Conservation (phyloP, 495 filamentous ascomycete genomes). For the Lindgomyces ingoldianus region DNA sequence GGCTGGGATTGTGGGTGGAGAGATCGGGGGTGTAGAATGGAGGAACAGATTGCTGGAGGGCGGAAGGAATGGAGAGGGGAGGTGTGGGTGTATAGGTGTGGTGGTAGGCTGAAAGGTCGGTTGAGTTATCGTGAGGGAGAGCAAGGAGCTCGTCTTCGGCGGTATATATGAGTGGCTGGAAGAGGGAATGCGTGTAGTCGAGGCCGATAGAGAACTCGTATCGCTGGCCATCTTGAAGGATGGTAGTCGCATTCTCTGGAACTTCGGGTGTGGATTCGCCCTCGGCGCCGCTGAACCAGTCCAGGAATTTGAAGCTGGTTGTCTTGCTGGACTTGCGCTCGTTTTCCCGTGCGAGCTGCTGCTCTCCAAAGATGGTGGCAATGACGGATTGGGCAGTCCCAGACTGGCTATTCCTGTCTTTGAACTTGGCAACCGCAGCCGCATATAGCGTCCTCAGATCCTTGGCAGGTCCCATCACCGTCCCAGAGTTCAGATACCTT, state of each 20-base stretch:
- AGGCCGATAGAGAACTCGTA: slow-evolving; percentile 39
- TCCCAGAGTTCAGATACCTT: slow-evolving; percentile 48
- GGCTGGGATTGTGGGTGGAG: slow-evolving; percentile 10
- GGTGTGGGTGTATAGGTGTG: slow-evolving; percentile 22
- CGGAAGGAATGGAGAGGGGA: slow-evolving; percentile 21
- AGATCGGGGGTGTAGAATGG: slow-evolving; percentile 33
- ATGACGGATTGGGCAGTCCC: slow-evolving; percentile 39
- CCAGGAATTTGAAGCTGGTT: slow-evolving; percentile 45
- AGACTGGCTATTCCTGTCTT: slow-evolving; percentile 22
- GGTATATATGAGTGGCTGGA: slow-evolving; percentile 42
- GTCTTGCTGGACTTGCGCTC: slow-evolving; percentile 29
- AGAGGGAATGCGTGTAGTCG: slow-evolving; percentile 37
- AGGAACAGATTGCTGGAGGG: slow-evolving; percentile 16
- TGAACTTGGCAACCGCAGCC: slow-evolving; percentile 32
- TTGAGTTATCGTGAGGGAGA: slow-evolving; percentile 28
- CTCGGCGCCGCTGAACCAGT: slow-evolving; percentile 44
- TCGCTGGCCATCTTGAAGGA: neutral
- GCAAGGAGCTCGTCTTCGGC: slow-evolving; percentile 29
- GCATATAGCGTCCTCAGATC: slow-evolving; percentile 38
- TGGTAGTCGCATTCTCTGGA: neutral
- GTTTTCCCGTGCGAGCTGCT: slow-evolving; percentile 35
- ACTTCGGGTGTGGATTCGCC: neutral
- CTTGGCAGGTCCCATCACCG: slow-evolving; percentile 41
- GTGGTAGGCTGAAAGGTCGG: slow-evolving; percentile 19
- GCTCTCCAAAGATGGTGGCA: slow-evolving; percentile 40